Percentiles rank a stretch among this genome's conserved stretches.
Evolutionary conservation across 805 yeast genomes (phyloP).

Genomic region (Pichia kluyveri): DNA sequence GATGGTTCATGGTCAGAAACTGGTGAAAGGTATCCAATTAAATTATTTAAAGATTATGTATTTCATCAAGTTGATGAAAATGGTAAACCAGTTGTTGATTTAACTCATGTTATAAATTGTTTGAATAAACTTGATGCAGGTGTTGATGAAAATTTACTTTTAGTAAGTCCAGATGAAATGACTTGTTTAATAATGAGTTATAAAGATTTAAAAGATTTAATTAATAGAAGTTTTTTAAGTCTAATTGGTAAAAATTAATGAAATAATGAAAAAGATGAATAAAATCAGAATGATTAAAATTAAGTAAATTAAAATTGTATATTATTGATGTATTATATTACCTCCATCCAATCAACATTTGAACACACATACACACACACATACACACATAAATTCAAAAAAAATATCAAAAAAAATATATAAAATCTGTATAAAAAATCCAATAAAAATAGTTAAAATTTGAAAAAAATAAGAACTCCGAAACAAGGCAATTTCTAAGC

Average conservation of each 20-base stretch:
- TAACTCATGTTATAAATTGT: slow-evolving; percentile 69
- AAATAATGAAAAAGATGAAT: background rate
- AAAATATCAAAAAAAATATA: background rate
- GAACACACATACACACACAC: background rate
- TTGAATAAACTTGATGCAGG: slow-evolving; percentile 92
- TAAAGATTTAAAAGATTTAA: slow-evolving; percentile 66
- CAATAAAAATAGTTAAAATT: background rate
- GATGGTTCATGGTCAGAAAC: slow-evolving; percentile 61
- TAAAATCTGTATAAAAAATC: background rate
- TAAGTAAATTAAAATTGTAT: background rate
- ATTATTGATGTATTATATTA: slow-evolving; percentile 1
- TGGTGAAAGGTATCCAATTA: slow-evolving; percentile 65
- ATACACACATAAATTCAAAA: background rate
- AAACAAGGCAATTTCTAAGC: background rate
- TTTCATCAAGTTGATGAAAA: slow-evolving; percentile 75
- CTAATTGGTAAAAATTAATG: slow-evolving; percentile 16
- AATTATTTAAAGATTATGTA: slow-evolving; percentile 72
- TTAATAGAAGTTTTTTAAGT: slow-evolving; percentile 60
- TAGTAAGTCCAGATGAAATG: slow-evolving; percentile 79
- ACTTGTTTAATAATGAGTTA: slow-evolving; percentile 78
- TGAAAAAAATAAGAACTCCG: background rate
- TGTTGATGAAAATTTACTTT: slow-evolving; percentile 67
- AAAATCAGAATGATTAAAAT: background rate
- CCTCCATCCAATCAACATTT: slow-evolving; percentile 1
- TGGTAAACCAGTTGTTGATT: slow-evolving; percentile 72